Percentiles rank a stretch among this genome's conserved stretches.
Evolutionary conservation across 192 early-diverging fungal genomes (phyloP).

Genomic region (Rhizophagus sp.): DNA sequence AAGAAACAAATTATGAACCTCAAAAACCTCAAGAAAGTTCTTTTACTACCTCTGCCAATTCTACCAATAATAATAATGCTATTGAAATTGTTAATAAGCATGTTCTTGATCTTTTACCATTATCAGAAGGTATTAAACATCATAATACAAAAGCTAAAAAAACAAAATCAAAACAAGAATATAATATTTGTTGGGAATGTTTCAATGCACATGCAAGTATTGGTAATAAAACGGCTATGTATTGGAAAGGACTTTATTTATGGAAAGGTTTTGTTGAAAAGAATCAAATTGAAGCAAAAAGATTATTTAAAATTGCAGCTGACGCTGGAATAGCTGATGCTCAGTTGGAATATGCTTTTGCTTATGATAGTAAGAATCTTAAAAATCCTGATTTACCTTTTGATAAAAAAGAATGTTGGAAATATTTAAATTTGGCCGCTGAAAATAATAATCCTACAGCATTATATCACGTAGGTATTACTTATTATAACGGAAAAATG

Average conservation of each 20-base stretch:
- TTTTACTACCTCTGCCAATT: no score
- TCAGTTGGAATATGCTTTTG: slow-evolving; percentile 1
- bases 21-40: no score
- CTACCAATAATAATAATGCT: neutral
- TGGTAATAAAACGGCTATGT: neutral
- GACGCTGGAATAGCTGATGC: slow-evolving; percentile 5
- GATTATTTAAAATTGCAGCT: slow-evolving; percentile 12
- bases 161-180: neutral
- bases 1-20: no score
- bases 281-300: neutral
- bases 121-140: neutral
- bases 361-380: no score
- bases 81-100: no score
- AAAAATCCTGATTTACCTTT: neutral
- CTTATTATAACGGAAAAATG: neutral
- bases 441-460: neutral
- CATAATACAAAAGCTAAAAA: neutral
- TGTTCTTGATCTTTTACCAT: neutral
- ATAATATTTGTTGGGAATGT: neutral
- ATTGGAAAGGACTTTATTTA: slow-evolving; percentile 25
- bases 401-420: neutral
- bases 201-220: neutral
- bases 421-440: neutral
- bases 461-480: neutral
- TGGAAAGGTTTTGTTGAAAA: slow-evolving; percentile 12